Evolutionary conservation across 2,329 filamentous ascomycete genomes (phyloP), one percentile per base, ranked within the genome.

Genomic region (Coniochaeta sp.): DNA sequence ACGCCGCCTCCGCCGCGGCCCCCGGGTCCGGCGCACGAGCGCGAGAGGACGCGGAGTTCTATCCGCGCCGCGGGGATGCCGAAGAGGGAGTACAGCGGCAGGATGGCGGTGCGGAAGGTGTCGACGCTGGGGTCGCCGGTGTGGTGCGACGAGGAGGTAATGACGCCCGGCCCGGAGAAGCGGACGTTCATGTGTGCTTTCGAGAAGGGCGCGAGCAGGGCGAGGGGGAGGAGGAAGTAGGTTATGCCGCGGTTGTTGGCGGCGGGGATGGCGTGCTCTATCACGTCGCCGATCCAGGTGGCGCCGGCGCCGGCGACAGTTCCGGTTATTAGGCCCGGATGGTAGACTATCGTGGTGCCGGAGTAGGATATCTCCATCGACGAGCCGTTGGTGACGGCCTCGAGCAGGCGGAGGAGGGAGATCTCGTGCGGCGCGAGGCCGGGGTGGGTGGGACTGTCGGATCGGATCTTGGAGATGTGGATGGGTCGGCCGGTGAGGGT

Each of bases 331-430:
- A 99, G 76, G 31, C 94, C 94, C 0, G 94, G 94, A 58, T 89
- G 87, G 72, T 95, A 99, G 32, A 91, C 86, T 52, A 99, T 81
- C 1, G 90, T 91, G 0, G 94, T 97, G 65, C 94, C 94, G 1
- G 91, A 96, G 72, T 95, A 94, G 10, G 91, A 96, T 60, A 99
- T 96, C 64, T 96, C 91, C 72, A 97, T 90, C 52, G 87, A 85
- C 53, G 88, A 89, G 71, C 94, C 94, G 76, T 99, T 99, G 64
- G 94, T 99, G 62, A 99, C 79, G 59, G 89, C 81, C 69, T 97
- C 94, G 64, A 99, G 85, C 16, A 99, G 87, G 52, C 94, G 91
- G 28, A 99, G 81, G 69, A 99, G 92, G 46, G 94, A 97, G 62
- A 97, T 85, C 72, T 99, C 94, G 73, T 96, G 87, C 48, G 90